Evolutionary conservation across 2,329 filamentous ascomycete genomes (phyloP).

Genomic region (Pyricularia sp.): DNA sequence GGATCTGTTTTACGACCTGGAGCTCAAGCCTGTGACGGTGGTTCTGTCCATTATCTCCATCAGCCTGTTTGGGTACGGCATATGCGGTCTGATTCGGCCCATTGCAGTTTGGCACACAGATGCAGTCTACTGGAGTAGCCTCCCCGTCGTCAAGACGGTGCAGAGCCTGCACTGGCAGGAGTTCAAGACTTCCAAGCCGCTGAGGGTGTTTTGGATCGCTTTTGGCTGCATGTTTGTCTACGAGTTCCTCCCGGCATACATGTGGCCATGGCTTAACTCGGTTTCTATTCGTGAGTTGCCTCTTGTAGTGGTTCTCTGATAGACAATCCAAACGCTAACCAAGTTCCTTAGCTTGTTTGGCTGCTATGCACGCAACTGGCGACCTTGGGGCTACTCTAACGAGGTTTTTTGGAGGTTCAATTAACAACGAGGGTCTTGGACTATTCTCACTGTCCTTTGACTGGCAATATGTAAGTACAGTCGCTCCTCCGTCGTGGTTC

Average conservation of each 20-base stretch:
- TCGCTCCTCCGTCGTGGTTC: background rate
- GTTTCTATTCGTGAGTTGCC: background rate
- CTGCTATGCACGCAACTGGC: background rate
- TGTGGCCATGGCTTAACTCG: background rate
- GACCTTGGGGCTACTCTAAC: background rate
- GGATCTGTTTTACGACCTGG: constrained; percentile 36
- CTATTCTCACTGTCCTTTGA: background rate
- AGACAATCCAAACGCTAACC: background rate
- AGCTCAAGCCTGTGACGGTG: constrained; percentile 30
- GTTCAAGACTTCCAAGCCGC: constrained; percentile 18
- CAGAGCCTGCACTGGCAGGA: constrained; percentile 37
- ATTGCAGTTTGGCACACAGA: background rate
- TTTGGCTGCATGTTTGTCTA: background rate
- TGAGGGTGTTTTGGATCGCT: constrained; percentile 38
- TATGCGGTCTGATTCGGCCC: constrained; percentile 15
- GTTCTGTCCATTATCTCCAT: constrained; percentile 38
- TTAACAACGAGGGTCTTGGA: background rate
- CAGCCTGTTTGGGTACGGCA: constrained; percentile 40
- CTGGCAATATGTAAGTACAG: background rate
- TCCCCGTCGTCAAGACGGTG: background rate
- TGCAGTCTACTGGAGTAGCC: background rate
- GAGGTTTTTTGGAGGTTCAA: background rate
- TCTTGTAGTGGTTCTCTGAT: background rate
- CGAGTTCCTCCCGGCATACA: background rate
- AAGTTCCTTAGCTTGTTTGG: background rate